phyloP scores from a whole-genome alignment of 2,329 filamentous ascomycete genomes.

The Corinectria fuckeliana region DNA sequence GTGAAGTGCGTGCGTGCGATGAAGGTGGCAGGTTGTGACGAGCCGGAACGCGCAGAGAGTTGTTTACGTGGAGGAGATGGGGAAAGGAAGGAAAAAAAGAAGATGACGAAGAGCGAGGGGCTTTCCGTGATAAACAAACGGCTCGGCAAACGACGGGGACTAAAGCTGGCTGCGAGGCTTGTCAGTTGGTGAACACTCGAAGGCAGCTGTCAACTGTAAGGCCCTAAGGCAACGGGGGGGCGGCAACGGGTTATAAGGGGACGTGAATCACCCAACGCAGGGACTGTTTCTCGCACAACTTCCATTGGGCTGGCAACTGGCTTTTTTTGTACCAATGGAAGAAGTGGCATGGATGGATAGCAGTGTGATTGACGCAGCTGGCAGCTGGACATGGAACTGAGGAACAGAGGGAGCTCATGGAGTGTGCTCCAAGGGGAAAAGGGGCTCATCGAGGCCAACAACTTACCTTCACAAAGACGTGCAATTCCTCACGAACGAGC shows the following conservation, averaged over 20 bases:
- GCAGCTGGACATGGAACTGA: neutral
- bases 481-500: neutral
- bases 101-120: neutral
- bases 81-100: neutral
- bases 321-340: neutral
- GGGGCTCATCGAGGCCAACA: no score
- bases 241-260: neutral
- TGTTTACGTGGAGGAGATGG: neutral
- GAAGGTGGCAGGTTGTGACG: neutral
- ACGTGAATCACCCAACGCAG: neutral
- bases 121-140: constrained; percentile 8
- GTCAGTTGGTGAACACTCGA: constrained; percentile 10
- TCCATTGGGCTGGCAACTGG: neutral
- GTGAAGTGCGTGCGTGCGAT: neutral
- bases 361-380: neutral
- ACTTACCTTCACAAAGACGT: neutral
- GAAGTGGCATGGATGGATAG: neutral
- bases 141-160: neutral
- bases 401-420: neutral
- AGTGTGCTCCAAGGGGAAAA: neutral
- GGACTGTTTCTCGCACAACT: neutral
- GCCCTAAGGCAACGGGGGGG: neutral
- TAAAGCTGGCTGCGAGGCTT: neutral
- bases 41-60: neutral
- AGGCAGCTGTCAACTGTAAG: neutral